Percentiles rank a stretch among this genome's conserved stretches.
These are phyloP conservation scores for Zymoseptoria ardabiliae DNA, from an alignment of 2,329 filamentous ascomycete species.

Conservation along the genomic window DNA sequence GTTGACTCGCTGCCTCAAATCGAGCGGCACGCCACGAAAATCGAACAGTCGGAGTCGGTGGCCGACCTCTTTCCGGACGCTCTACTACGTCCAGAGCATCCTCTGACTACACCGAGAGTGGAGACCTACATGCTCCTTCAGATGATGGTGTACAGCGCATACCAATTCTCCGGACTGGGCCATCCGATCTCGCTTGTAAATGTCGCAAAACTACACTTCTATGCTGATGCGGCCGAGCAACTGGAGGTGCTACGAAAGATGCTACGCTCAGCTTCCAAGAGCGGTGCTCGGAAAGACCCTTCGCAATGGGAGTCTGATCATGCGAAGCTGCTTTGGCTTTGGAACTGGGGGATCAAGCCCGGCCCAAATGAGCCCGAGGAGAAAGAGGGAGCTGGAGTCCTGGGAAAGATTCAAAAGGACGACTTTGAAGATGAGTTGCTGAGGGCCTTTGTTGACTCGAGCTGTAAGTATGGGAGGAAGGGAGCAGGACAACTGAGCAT, in stretches of 20 bases:
- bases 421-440: constrained; percentile 65
- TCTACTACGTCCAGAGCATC: constrained; percentile 54
- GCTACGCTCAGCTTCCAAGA: constrained; percentile 47
- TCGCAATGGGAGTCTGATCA: constrained; percentile 56
- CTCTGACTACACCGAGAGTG: constrained; percentile 55
- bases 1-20: constrained; percentile 39
- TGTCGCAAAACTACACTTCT: constrained; percentile 54
- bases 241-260: constrained; percentile 51
- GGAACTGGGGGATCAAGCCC: constrained; percentile 57
- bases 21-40: constrained; percentile 29
- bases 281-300: constrained; percentile 47
- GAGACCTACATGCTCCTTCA: constrained; percentile 54
- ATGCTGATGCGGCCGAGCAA: constrained; percentile 59
- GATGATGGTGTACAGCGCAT: constrained; percentile 50
- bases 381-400: constrained; percentile 41
- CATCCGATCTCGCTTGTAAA: constrained; percentile 36
- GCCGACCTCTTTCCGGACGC: constrained; percentile 33
- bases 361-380: constrained; percentile 28
- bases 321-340: constrained; percentile 64
- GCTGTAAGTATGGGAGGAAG: constrained; percentile 23
- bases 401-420: constrained; percentile 52
- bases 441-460: constrained; percentile 52
- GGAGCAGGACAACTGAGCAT: background rate
- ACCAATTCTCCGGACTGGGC: constrained; percentile 36
- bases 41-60: constrained; percentile 26